These are phyloP conservation scores for Talaromyces sp. DNA, from an alignment of 2,329 filamentous ascomycete genomes.

Conservation along the genomic window DNA sequence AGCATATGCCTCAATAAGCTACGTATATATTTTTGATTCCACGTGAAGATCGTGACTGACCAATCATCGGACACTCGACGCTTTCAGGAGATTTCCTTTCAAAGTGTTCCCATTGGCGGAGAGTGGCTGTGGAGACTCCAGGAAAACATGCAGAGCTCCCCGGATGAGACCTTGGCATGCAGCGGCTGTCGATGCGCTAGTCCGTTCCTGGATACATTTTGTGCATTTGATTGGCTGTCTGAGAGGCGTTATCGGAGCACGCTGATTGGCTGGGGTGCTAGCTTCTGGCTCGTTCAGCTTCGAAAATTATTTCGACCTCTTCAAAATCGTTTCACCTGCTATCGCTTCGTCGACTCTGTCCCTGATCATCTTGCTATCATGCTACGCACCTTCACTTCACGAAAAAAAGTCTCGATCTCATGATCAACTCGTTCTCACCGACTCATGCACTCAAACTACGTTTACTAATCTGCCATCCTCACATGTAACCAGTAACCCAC, in stretches of 20 bases:
- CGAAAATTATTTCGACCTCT: background rate
- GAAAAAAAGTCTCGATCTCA: no score
- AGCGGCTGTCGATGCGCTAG: slow-evolving; percentile 7
- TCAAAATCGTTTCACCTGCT: background rate
- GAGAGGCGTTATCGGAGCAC: slow-evolving; percentile 9
- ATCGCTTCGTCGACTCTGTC: background rate
- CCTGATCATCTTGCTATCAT: background rate
- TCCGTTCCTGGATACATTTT: background rate
- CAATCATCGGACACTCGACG: background rate
- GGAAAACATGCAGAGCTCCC: slow-evolving; percentile 10
- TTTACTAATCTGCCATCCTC: background rate
- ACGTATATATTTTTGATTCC: no score
- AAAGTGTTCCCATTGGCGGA: background rate
- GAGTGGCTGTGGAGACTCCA: slow-evolving; percentile 1
- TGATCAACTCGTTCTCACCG: background rate
- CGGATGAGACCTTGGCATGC: slow-evolving; percentile 8
- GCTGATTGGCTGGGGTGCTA: slow-evolving; percentile 11
- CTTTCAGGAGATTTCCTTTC: background rate
- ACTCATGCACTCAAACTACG: background rate
- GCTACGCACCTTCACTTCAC: no score
- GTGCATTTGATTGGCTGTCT: slow-evolving; percentile 10
- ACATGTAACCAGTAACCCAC: background rate
- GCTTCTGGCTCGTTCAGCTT: background rate
- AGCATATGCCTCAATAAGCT: no score
- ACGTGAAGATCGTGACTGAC: background rate